Conservation (phyloP, 495 filamentous ascomycete genomes). For the Penicillium daleae region DNA sequence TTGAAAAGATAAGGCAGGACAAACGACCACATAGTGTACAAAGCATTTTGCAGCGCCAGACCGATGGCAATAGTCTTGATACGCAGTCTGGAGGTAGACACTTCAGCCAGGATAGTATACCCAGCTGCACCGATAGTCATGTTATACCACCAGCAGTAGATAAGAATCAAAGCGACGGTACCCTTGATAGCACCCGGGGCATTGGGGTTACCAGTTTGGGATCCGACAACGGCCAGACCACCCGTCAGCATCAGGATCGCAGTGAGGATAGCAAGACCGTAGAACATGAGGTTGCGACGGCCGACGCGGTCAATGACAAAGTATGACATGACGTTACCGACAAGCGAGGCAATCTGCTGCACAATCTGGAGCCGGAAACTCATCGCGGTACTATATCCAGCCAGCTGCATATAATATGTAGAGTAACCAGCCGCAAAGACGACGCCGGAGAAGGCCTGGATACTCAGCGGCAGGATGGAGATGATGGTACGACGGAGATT, state of each 20-base stretch:
- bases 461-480: slow-evolving; percentile 34
- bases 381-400: slow-evolving; percentile 32
- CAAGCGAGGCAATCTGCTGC: slow-evolving; percentile 34
- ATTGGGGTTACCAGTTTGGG: slow-evolving; percentile 15
- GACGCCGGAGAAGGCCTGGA: slow-evolving; percentile 37
- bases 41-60: slow-evolving; percentile 29
- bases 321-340: slow-evolving; percentile 37
- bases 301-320: slow-evolving; percentile 35
- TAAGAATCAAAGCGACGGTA: slow-evolving; percentile 28
- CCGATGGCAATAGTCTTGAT: slow-evolving; percentile 40
- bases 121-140: slow-evolving; percentile 38
- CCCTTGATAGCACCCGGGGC: slow-evolving; percentile 24
- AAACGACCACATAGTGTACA: slow-evolving; percentile 36
- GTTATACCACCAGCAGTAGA: slow-evolving; percentile 36
- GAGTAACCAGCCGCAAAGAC: slow-evolving; percentile 32
- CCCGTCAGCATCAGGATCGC: slow-evolving; percentile 31
- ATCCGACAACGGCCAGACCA: slow-evolving; percentile 29
- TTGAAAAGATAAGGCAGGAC: slow-evolving; percentile 22
- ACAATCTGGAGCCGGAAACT: slow-evolving; percentile 36
- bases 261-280: slow-evolving; percentile 28
- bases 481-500: slow-evolving; percentile 42
- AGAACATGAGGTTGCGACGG: slow-evolving; percentile 33
- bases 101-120: slow-evolving; percentile 35
- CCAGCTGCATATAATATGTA: slow-evolving; percentile 40
- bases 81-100: slow-evolving; percentile 31